phyloP scores from a whole-genome alignment of 140 eudicot species.

The Anethum foeniculum region DNA sequence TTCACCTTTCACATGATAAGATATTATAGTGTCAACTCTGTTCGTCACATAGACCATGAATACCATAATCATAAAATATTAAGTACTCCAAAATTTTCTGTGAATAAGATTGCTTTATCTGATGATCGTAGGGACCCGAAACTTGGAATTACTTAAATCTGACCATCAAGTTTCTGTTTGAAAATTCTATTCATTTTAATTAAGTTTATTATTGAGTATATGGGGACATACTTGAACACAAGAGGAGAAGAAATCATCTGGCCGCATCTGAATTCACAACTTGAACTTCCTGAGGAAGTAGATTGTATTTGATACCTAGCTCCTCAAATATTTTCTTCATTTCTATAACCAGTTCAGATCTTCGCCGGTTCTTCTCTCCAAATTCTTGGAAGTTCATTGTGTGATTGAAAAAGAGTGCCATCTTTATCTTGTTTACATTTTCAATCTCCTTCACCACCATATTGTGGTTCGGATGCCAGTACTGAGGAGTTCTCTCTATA shows the following conservation, averaged over 20 bases:
- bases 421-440: conserved; percentile 13
- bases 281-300: conserved; percentile 9
- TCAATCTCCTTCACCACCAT: conserved; percentile 14
- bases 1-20: background rate
- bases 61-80: background rate
- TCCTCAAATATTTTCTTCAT: conserved; percentile 12
- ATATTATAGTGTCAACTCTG: background rate
- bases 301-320: conserved; percentile 9
- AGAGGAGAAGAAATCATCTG: conserved; percentile 4
- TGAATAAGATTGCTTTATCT: background rate
- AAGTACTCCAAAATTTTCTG: background rate
- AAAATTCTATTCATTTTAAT: background rate
- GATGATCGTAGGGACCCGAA: background rate
- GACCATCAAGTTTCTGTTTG: background rate
- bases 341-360: conserved; percentile 14
- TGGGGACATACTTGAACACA: background rate
- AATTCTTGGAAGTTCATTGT: conserved; percentile 15
- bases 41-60: background rate
- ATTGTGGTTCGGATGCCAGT: conserved; percentile 13
- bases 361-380: conserved; percentile 14
- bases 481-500: conserved; percentile 14
- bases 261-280: conserved; percentile 2
- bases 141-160: background rate
- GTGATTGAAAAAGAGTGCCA: conserved; percentile 8
- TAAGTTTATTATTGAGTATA: background rate